Percentiles rank a stretch among this genome's conserved stretches.
Evolutionary conservation across 2,329 filamentous ascomycete genomes (phyloP).

Genomic region (Ceratocystiopsis sp.): DNA sequence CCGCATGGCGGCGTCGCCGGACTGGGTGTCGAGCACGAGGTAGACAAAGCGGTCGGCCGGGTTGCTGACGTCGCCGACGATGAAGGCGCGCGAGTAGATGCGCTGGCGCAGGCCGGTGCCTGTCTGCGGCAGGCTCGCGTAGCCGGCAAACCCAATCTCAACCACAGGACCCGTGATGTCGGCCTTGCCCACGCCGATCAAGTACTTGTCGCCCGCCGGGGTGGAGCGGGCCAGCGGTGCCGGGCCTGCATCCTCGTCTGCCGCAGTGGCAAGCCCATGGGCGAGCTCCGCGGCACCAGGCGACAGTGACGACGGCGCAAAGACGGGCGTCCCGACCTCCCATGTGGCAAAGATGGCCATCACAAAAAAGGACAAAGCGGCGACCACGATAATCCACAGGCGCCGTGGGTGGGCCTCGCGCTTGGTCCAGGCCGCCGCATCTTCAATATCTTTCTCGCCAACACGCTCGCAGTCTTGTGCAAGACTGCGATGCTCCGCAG

Average conservation of each 20-base stretch:
- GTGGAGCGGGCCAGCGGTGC: conserved; percentile 9
- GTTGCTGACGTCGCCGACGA: conserved; percentile 52
- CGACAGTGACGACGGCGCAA: not conserved
- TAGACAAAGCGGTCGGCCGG: conserved; percentile 67
- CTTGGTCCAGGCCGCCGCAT: no score
- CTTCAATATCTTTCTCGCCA: no score
- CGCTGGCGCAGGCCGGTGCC: conserved; percentile 76
- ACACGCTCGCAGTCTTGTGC: no score
- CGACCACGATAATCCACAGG: not conserved
- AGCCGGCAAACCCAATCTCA: conserved; percentile 82
- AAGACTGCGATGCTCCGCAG: no score
- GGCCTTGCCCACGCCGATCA: conserved; percentile 38
- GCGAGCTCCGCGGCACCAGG: not conserved
- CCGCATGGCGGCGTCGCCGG: conserved; percentile 75
- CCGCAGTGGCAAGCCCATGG: not conserved
- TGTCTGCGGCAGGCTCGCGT: conserved; percentile 68
- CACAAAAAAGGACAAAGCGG: conserved; percentile 18
- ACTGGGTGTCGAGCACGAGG: conserved; percentile 70
- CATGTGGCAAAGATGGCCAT: conserved; percentile 17
- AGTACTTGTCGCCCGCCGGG: conserved; percentile 24
- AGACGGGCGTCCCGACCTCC: conserved; percentile 7
- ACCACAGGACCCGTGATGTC: conserved; percentile 61
- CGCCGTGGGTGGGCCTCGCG: no score
- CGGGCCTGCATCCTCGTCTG: not conserved
- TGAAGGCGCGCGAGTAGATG: conserved; percentile 77